Base-by-base conservation (phyloP, 805 yeast species). In the Candida gorgasii region DNA sequence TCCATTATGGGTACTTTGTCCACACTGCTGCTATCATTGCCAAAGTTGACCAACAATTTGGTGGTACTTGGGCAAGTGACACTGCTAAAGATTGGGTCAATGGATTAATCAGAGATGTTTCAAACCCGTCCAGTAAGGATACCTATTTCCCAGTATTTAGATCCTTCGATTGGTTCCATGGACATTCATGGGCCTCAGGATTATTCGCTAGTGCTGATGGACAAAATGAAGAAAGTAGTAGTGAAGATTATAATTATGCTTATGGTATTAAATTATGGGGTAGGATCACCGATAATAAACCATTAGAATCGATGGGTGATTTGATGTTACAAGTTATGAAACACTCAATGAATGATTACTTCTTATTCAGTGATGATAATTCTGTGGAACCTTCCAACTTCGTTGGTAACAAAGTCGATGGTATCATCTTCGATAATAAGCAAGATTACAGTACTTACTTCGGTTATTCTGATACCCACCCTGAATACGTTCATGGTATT, bases 1-100 rank as follows among this genome's bases (percentile, higher is more conserved):
- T 85, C 75, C 93, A 86, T 59, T 87, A 84, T 56, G 92, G 92
- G 8, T 87, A 86, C 61, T 82, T 80, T 51, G 73, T 87, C 35
- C 90, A 86, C 57, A 84, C 93, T 0, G 93, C 93, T 4, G 88
- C 95, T 1, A 66, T 85, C 12, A 75, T 86, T 35, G 90, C 82
- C 9, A 59, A 77, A 41, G 78, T 82, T 11, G 93, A 87, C 57
- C 47, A 36, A 69, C 69, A 44, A 46, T 66, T 39, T 62, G 78
- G 77, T 14, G 80, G 80, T 34, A 57, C 67, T 5, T 82, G 86
- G 86, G 67, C 78, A 4, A 46, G 54, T 30, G 56, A 61, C 18
- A 64, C 69, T n/a, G 31, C 30, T 2, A 65, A 63, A 49, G 67
- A 65, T 23, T 84, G 85, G 79, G 84, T 79, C 13, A 77, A 78